Evolutionary conservation across 2,329 filamentous ascomycete genomes (phyloP), one percentile per base, ranked within the genome.

Genomic region (Sporothrix dimorphospora): DNA sequence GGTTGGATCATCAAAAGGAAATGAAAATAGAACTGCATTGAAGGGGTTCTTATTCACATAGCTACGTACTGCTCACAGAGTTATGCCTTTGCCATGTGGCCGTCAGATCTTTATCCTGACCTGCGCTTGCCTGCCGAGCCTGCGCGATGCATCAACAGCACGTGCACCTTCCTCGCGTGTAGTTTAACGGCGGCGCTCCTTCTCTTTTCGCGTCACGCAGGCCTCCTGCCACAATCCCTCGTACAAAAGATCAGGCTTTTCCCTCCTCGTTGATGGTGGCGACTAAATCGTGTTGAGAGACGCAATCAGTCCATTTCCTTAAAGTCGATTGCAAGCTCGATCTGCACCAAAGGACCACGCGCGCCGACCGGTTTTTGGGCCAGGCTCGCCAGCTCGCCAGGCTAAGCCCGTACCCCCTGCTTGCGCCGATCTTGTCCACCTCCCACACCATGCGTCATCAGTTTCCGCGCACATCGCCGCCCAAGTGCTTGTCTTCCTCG

Each of bases 391-490:
- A n/a, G n/a, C n/a, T n/a, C 19, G 2, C 55, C 59, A 63, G 59
- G 59, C 38, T 63, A 63, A 38, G 59, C 59, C 59, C 59, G 38
- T 63, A 16, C 59, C 38, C n/a, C 59, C 21, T 63, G 59, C 38
- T 14, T 40, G 38, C 21, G 59, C 40, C 38, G 59, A 45, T 63
- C 59, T 45, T 59, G 63, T 5, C 42, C 24, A 51, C 24, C 45
- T 68, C n/a, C 30, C 45, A 53, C 47, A 30, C 27, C 66, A 38
- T 40, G 55, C 66, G 66, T 69, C 66, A 69, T 69, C 49, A 49
- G 34, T 69, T 69, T 69, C 21, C 16, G n/a, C 19, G 16, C 42
- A 16, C 47, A 21, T 49, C 8, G 19, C n/a, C n/a, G n/a, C n/a
- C n/a, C 30, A 3, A 34, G 30, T 34, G 30, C 30, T 34, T 34